These are phyloP conservation scores for Monosporozyma yasuniensis DNA, from an alignment of 805 yeast genomes.

Conservation along the genomic window DNA sequence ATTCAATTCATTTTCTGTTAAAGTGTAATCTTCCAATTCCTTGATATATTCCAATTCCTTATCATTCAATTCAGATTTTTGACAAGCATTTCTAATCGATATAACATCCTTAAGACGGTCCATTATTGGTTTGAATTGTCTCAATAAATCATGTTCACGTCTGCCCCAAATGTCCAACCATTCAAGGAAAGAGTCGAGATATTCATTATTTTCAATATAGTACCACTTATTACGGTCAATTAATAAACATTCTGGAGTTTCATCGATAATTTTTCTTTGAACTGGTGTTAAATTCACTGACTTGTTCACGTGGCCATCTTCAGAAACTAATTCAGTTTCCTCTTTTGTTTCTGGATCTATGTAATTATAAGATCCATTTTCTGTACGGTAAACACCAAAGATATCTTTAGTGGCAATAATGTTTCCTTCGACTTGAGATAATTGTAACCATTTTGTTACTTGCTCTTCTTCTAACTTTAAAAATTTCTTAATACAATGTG, in stretches of 20 bases:
- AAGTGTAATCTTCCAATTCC: conserved; percentile 32
- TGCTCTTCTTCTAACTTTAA: conserved; percentile 27
- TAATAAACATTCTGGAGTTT: conserved; percentile 47
- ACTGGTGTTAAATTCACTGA: conserved; percentile 20
- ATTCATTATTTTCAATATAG: conserved; percentile 52
- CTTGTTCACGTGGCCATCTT: conserved; percentile 15
- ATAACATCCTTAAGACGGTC: conserved; percentile 34
- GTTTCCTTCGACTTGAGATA: conserved; percentile 14
- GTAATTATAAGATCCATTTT: conserved; percentile 12
- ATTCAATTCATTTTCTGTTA: conserved; percentile 28
- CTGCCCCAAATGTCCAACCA: conserved; percentile 73
- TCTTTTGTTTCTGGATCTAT: conserved; percentile 10
- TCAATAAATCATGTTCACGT: conserved; percentile 51
- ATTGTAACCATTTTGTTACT: conserved; percentile 23
- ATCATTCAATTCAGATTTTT: conserved; percentile 38
- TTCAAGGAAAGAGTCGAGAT: conserved; percentile 44
- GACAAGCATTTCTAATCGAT: conserved; percentile 47
- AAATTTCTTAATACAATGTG: conserved; percentile 35
- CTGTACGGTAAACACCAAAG: conserved; percentile 16
- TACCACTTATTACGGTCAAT: conserved; percentile 53
- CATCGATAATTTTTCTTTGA: conserved; percentile 62
- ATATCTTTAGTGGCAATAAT: conserved; percentile 21
- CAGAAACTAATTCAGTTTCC: conserved; percentile 15
- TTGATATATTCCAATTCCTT: conserved; percentile 36
- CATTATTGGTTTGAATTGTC: conserved; percentile 39